Evolutionary conservation across 768 basidiomycete genomes (phyloP).

Genomic region (Boletus rufocinnamomeus): DNA sequence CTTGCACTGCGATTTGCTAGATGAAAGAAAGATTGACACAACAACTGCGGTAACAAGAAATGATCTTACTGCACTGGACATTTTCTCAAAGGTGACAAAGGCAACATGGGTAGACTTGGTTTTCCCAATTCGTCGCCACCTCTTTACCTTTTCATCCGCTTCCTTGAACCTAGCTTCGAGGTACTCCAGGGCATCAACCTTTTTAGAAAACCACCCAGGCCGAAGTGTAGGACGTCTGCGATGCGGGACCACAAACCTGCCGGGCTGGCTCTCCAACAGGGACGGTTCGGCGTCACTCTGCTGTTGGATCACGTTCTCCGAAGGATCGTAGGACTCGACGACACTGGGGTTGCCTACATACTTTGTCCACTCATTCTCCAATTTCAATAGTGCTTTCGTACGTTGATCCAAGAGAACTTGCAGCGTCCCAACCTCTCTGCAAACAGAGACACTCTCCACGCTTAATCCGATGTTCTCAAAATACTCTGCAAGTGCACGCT

Average conservation of each 20-base stretch:
- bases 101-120: slow-evolving; percentile 84
- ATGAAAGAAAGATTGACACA: not conserved
- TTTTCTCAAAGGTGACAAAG: slow-evolving; percentile 96
- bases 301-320: slow-evolving; percentile 50
- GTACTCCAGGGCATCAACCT: slow-evolving; percentile 89
- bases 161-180: slow-evolving; percentile 78
- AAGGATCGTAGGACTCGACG: slow-evolving; percentile 78
- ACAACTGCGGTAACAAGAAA: not conserved
- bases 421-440: slow-evolving; percentile 76
- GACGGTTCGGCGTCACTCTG: slow-evolving; percentile 54
- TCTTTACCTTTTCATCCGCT: slow-evolving; percentile 82
- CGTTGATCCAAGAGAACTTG: slow-evolving; percentile 74
- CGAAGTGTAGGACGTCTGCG: slow-evolving; percentile 75
- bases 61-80: slow-evolving; percentile 80
- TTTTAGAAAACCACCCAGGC: slow-evolving; percentile 69
- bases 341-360: slow-evolving; percentile 95
- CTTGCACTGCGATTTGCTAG: slow-evolving; percentile 87
- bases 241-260: slow-evolving; percentile 71
- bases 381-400: slow-evolving; percentile 73
- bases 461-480: slow-evolving; percentile 86
- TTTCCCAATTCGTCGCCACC: slow-evolving; percentile 65
- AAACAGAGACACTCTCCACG: slow-evolving; percentile 92
- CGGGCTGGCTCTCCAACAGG: slow-evolving; percentile 52
- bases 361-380: slow-evolving; percentile 85
- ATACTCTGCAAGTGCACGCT: slow-evolving; percentile 86